Percentiles rank a stretch among this genome's conserved stretches.
Conservation (phyloP, 148 eudicot species). For the Rhododendron vialii region DNA sequence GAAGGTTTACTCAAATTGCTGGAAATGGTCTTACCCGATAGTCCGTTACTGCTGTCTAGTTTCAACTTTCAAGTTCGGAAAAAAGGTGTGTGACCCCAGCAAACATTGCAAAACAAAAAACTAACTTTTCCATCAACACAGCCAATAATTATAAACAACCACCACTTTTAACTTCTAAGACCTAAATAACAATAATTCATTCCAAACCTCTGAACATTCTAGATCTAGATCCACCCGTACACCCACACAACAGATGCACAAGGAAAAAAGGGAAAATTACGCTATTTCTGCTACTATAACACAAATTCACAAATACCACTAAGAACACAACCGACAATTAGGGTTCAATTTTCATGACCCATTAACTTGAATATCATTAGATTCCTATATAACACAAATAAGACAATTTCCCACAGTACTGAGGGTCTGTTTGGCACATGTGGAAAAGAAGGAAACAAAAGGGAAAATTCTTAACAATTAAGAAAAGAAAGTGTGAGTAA, state of each 20-base stretch:
- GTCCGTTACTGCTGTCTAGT: background rate
- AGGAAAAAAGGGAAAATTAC: background rate
- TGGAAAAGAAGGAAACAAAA: background rate
- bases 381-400: background rate
- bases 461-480: background rate
- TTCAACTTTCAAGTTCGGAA: background rate
- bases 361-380: background rate
- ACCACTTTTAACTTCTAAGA: background rate
- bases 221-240: background rate
- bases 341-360: background rate
- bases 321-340: background rate
- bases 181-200: background rate
- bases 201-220: background rate
- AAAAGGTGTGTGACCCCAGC: background rate
- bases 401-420: background rate
- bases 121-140: background rate
- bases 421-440: too few relatives aligned
- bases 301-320: background rate
- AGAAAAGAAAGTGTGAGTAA: too few relatives aligned
- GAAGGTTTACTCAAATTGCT: background rate
- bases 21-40: background rate
- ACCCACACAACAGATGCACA: background rate
- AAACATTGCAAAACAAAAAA: background rate
- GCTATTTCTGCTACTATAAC: background rate
- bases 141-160: background rate